These are phyloP conservation scores for Pharnaceum exiguum DNA, from an alignment of 148 eudicot species.

Conservation along the genomic window DNA sequence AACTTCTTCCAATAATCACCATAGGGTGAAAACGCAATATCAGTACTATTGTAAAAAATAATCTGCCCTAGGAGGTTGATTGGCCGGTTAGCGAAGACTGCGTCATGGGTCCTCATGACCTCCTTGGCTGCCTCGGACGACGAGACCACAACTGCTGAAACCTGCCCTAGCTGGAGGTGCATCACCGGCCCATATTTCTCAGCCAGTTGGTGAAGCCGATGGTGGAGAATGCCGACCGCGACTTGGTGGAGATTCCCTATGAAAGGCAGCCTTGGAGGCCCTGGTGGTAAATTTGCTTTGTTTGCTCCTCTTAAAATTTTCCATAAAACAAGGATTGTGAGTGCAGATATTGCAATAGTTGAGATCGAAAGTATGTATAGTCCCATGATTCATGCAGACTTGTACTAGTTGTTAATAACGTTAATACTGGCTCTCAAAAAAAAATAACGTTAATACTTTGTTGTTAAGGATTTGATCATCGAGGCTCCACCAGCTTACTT, in stretches of 20 bases:
- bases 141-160: neutral
- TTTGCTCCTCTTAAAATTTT: neutral
- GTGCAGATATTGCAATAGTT: neutral
- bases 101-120: conserved; percentile 15
- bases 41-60: neutral
- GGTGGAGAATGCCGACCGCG: neutral
- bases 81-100: conserved; percentile 8
- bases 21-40: conserved; percentile 8
- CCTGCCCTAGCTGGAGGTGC: conserved; percentile 17
- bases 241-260: conserved; percentile 11
- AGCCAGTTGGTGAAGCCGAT: conserved; percentile 1
- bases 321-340: neutral
- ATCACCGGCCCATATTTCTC: conserved; percentile 17
- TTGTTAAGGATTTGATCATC: too few relatives aligned
- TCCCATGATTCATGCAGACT: too few relatives aligned
- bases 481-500: too few relatives aligned
- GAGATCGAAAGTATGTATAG: neutral
- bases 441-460: too few relatives aligned
- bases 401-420: too few relatives aligned
- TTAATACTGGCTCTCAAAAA: too few relatives aligned
- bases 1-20: conserved; percentile 10
- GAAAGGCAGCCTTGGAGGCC: neutral
- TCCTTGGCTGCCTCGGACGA: conserved; percentile 8
- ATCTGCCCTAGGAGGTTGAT: neutral
- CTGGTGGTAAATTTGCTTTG: neutral